A percentile compares a stretch with the other conserved stretches of the same genome.
These are phyloP conservation scores for Pyricularia pennisetigena DNA, from an alignment of 2,329 filamentous ascomycete genomes.

Conservation along the genomic window DNA sequence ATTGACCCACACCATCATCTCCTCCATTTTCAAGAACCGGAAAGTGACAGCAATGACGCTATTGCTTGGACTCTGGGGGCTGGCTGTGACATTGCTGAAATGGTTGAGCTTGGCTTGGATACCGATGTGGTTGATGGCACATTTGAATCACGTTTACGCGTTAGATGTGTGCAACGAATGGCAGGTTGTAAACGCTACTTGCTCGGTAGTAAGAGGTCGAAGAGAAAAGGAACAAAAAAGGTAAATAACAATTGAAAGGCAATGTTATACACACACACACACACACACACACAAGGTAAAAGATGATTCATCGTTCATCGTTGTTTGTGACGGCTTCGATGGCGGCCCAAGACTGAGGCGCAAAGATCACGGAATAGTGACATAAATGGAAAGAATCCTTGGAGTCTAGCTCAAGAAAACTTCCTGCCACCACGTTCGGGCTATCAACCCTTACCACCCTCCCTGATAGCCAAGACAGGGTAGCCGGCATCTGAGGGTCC, in stretches of 20 bases:
- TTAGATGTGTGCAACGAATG: neutral
- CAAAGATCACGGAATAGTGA: neutral
- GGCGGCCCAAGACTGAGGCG: neutral
- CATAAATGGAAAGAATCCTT: neutral
- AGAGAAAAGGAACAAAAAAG: no score
- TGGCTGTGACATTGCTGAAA: neutral
- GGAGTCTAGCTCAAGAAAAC: neutral
- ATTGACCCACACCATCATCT: neutral
- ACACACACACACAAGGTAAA: neutral
- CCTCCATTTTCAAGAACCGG: neutral
- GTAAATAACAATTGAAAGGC: no score
- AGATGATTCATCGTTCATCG: neutral
- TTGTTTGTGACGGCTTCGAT: neutral
- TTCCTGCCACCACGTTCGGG: neutral
- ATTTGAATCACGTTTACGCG: neutral
- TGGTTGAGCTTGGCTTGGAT: neutral
- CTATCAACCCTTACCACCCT: no score
- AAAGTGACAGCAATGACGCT: neutral
- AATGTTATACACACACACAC: neutral
- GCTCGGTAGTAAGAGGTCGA: no score
- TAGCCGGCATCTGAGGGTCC: neutral
- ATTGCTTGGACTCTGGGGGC: no score
- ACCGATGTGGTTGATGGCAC: neutral
- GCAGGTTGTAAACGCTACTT: neutral
- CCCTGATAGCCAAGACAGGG: neutral